Conservation (phyloP, 2,329 filamentous ascomycete species). For the Thelonectria blattea region DNA sequence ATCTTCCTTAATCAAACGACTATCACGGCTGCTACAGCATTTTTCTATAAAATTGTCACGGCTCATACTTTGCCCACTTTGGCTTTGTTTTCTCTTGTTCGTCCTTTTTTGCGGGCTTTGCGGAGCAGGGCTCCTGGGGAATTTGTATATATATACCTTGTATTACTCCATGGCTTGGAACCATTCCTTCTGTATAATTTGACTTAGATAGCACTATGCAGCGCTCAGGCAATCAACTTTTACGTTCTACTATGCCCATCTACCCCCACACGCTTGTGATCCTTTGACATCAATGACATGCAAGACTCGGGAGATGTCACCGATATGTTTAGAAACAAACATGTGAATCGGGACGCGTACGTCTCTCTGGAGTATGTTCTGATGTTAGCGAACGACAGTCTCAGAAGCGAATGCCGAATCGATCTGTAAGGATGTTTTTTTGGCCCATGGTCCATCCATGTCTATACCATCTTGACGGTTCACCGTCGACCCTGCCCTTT, state of each 20-base stretch:
- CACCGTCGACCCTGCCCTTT: neutral
- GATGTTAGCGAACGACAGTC: neutral
- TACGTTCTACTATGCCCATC: neutral
- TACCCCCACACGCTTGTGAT: no score
- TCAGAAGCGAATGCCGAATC: neutral
- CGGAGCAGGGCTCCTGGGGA: conserved; percentile 1
- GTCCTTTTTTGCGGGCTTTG: neutral
- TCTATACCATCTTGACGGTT: neutral
- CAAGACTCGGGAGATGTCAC: neutral
- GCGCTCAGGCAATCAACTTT: conserved; percentile 1
- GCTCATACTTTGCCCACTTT: conserved; percentile 14
- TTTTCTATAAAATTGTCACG: conserved; percentile 10
- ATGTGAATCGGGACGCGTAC: neutral
- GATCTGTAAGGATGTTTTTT: neutral
- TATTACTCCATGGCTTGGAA: conserved; percentile 15
- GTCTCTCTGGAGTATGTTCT: neutral
- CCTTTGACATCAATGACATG: neutral
- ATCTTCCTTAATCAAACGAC: conserved; percentile 24
- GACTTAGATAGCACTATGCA: conserved; percentile 2
- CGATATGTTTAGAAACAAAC: neutral
- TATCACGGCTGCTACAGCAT: conserved; percentile 32
- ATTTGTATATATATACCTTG: conserved; percentile 3
- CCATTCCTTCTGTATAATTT: conserved; percentile 12
- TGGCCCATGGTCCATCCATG: neutral
- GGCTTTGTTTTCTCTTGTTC: conserved; percentile 5